phyloP scores from a whole-genome alignment of 1,139 yeast species.

The Pichia sp. region DNA sequence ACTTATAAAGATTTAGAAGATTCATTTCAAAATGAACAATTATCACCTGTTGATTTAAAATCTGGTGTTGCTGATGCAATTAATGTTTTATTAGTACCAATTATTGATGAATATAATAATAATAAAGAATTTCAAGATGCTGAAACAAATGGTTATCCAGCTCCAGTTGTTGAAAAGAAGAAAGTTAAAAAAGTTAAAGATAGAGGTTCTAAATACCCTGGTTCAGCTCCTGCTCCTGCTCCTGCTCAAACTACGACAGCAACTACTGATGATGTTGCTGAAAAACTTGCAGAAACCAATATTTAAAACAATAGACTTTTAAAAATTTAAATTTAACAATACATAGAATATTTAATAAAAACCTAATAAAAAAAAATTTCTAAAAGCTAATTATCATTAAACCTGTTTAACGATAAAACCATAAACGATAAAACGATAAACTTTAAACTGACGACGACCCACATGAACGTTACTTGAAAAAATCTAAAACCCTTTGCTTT shows the following conservation, averaged over 20 bases:
- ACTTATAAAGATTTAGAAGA: conserved; percentile 64
- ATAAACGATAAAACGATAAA: too few relatives aligned
- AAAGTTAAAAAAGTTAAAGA: conserved; percentile 67
- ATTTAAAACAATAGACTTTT: neutral
- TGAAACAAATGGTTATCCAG: conserved; percentile 78
- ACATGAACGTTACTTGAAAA: too few relatives aligned
- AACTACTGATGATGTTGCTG: conserved; percentile 16
- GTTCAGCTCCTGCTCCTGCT: too few relatives aligned
- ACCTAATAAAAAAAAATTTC: too few relatives aligned
- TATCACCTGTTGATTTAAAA: conserved; percentile 92
- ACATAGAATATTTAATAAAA: neutral
- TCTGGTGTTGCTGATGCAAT: conserved; percentile 84
- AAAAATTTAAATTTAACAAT: neutral
- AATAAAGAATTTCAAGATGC: conserved; percentile 72
- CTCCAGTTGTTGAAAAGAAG: conserved; percentile 49
- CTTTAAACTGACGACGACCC: too few relatives aligned
- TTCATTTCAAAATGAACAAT: conserved; percentile 64
- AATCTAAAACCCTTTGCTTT: too few relatives aligned
- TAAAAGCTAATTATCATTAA: too few relatives aligned
- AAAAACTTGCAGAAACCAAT: conserved; percentile 26
- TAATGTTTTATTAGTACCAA: conserved; percentile 74
- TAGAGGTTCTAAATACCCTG: conserved; percentile 84
- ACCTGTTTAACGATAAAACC: too few relatives aligned
- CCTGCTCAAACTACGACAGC: too few relatives aligned
- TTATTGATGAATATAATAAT: conserved; percentile 60